Percentiles rank a stretch among this genome's conserved stretches.
phyloP scores from a whole-genome alignment of 768 basidiomycete genomes.

The Russula sp. region DNA sequence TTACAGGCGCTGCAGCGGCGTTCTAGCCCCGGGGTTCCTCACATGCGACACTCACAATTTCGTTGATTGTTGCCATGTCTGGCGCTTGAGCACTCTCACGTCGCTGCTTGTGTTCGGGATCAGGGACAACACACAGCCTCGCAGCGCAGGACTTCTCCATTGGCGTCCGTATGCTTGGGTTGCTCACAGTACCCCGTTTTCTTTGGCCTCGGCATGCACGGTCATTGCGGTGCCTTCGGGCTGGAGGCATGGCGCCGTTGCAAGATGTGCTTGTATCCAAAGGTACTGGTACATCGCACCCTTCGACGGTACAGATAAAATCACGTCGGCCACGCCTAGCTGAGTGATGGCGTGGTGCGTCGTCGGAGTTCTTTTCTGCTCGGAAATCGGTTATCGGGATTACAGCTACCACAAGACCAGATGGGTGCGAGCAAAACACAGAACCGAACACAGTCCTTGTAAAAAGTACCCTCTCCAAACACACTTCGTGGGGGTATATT shows the following conservation, averaged over 20 bases:
- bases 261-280: constrained; percentile 81
- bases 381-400: constrained; percentile 1
- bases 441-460: constrained; percentile 92
- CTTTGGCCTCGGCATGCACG: no score
- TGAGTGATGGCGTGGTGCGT: constrained; percentile 70
- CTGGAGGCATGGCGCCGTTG: constrained; percentile 70
- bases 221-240: constrained; percentile 36
- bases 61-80: no score
- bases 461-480: constrained; percentile 65
- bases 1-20: no score
- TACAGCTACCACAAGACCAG: neutral
- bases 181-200: no score
- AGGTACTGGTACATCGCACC: constrained; percentile 59
- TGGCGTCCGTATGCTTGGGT: no score
- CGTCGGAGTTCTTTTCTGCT: constrained; percentile 68
- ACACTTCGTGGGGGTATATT: constrained; percentile 61
- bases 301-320: constrained; percentile 52
- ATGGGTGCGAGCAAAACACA: constrained; percentile 31
- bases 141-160: no score
- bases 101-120: no score
- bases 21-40: no score
- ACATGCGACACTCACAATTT: no score
- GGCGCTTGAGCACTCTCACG: no score
- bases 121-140: no score
- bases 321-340: constrained; percentile 63